Conservation (phyloP, 305 asterid genomes). For the Fraxinus albicans region DNA sequence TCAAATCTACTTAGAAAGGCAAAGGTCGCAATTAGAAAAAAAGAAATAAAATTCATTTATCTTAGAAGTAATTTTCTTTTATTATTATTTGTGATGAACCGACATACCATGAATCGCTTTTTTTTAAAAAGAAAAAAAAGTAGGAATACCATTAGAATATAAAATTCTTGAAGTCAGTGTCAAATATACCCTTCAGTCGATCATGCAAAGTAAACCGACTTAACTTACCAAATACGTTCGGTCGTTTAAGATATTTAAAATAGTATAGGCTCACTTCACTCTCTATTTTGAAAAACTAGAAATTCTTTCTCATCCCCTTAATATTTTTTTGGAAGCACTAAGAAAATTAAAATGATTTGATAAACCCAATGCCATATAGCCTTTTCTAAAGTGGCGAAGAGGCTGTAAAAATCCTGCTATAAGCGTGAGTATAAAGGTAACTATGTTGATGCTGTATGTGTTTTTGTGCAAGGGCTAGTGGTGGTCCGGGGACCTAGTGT, state of each 20-base stretch:
- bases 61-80: background rate
- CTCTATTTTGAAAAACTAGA: background rate
- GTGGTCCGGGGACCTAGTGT: constrained; percentile 65
- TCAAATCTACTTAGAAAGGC: background rate
- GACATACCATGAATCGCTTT: background rate
- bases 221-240: background rate
- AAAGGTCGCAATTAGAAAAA: background rate
- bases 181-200: background rate
- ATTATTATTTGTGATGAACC: background rate
- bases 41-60: too few species aligned
- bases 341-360: constrained; percentile 1
- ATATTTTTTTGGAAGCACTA: background rate
- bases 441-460: constrained; percentile 42
- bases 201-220: background rate
- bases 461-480: constrained; percentile 50
- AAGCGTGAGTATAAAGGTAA: constrained; percentile 58
- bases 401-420: constrained; percentile 32
- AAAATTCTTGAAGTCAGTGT: background rate
- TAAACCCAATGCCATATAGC: constrained; percentile 31
- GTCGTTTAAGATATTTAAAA: background rate
- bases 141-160: background rate
- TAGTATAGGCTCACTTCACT: background rate
- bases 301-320: background rate
- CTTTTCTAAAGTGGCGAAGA: constrained; percentile 42
- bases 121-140: too few species aligned